Conservation (phyloP, 1,284 basidiomycete species). For the Ustilago curta region DNA sequence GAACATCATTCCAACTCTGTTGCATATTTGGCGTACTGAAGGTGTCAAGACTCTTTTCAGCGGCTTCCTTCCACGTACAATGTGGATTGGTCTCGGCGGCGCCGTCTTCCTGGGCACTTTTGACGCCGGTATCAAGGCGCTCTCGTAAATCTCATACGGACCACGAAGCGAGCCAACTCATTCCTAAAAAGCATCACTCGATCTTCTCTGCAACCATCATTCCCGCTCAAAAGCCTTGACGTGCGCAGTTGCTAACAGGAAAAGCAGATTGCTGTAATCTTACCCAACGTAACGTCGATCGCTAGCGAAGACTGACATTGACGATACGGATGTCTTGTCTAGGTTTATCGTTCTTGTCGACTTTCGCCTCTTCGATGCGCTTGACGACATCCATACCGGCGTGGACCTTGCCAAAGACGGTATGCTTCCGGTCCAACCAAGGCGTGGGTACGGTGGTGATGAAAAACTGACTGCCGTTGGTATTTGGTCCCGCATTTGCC, state of each 20-base stretch:
- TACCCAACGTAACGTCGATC: neutral
- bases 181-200: neutral
- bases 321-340: constrained; percentile 44
- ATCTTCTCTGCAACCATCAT: constrained; percentile 3
- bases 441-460: constrained; percentile 96
- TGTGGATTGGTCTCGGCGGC: constrained; percentile 96
- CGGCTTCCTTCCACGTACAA: constrained; percentile 88
- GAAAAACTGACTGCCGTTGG: constrained; percentile 98
- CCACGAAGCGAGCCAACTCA: neutral
- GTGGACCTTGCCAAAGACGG: constrained; percentile 74
- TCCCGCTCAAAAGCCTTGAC: neutral
- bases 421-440: constrained; percentile 80
- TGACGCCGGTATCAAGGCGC: constrained; percentile 72
- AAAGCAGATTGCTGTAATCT: neutral
- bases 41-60: constrained; percentile 83
- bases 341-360: constrained; percentile 71
- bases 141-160: constrained; percentile 15
- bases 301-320: constrained; percentile 41
- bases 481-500: constrained; percentile 95
- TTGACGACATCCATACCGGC: constrained; percentile 74
- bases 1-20: constrained; percentile 67
- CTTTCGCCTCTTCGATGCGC: constrained; percentile 83
- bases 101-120: constrained; percentile 96
- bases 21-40: constrained; percentile 78
- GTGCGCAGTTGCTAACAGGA: neutral